phyloP scores from a whole-genome alignment of 192 early-diverging fungal species.

The Linnemannia exigua region DNA sequence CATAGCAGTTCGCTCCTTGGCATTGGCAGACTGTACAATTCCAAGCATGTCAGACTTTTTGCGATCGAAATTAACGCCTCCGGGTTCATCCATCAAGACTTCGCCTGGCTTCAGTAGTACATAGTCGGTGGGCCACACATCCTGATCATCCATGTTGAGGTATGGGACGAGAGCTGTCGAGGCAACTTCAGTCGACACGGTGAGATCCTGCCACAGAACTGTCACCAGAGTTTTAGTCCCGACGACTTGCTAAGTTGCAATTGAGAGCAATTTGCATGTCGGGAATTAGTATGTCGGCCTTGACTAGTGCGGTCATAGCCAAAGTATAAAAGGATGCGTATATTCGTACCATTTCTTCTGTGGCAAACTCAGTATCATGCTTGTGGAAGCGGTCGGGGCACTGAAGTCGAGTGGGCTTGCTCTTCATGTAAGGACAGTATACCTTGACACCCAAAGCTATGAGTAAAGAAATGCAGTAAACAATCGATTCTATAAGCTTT shows the following conservation, averaged over 20 bases:
- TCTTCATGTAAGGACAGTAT: constrained; percentile 45
- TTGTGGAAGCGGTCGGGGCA: constrained; percentile 39
- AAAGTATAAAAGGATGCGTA: neutral
- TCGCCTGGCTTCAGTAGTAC: constrained; percentile 53
- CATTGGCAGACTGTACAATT: constrained; percentile 56
- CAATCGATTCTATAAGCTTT: neutral
- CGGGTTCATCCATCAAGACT: constrained; percentile 39
- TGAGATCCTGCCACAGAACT: constrained; percentile 59
- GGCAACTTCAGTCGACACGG: constrained; percentile 20
- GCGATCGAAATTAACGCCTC: constrained; percentile 40
- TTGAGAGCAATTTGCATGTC: neutral
- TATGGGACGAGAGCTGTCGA: constrained; percentile 50
- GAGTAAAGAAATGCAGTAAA: neutral
- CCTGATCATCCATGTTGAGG: constrained; percentile 61
- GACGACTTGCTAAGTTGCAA: constrained; percentile 33
- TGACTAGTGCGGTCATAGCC: neutral
- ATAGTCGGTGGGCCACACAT: constrained; percentile 62
- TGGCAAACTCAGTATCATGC: constrained; percentile 36
- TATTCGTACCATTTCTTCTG: constrained; percentile 46
- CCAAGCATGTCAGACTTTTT: constrained; percentile 57
- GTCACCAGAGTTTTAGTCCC: constrained; percentile 47
- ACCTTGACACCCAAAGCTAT: constrained; percentile 26
- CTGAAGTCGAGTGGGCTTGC: constrained; percentile 29
- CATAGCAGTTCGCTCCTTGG: constrained; percentile 39
- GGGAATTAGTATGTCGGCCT: neutral